Conservation (phyloP, 1,284 basidiomycete genomes). For the Puccinia polysora region DNA sequence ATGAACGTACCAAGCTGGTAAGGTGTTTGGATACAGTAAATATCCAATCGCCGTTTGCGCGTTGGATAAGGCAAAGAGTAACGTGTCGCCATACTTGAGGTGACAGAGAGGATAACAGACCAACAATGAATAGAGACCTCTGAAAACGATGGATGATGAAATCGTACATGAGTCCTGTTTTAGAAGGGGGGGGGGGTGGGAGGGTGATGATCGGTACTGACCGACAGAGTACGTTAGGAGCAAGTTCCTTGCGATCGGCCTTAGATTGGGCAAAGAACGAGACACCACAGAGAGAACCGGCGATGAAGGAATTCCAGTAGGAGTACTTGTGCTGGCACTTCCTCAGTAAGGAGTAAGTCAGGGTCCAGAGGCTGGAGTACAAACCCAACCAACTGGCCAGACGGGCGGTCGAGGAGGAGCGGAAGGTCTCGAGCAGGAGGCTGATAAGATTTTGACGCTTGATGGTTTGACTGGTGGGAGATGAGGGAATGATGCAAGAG, state of each 20-base stretch:
- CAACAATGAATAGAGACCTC: slow-evolving; percentile 31
- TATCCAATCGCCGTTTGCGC: slow-evolving; percentile 28
- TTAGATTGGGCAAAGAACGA: slow-evolving; percentile 36
- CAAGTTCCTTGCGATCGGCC: slow-evolving; percentile 28
- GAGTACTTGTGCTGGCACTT: slow-evolving; percentile 4
- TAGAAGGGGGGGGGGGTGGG: background rate
- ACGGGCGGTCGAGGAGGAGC: slow-evolving; percentile 18
- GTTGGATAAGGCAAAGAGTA: slow-evolving; percentile 30
- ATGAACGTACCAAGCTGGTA: slow-evolving; percentile 35
- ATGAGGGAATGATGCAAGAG: background rate
- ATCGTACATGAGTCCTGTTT: background rate
- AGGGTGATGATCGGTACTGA: background rate
- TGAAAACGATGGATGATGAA: background rate
- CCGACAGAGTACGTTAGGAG: slow-evolving; percentile 42
- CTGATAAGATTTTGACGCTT: background rate
- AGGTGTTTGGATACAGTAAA: slow-evolving; percentile 20
- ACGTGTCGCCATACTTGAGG: slow-evolving; percentile 25
- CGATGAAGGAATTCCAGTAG: slow-evolving; percentile 34
- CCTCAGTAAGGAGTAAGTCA: slow-evolving; percentile 34
- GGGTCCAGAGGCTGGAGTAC: slow-evolving; percentile 32
- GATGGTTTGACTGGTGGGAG: background rate
- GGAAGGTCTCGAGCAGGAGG: slow-evolving; percentile 8
- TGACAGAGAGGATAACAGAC: slow-evolving; percentile 23
- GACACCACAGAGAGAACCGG: slow-evolving; percentile 32
- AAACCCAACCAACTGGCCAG: slow-evolving; percentile 31